Conservation (phyloP, 225 moss, liverwort and hornwort genomes). For the Sphagnum contortum region DNA sequence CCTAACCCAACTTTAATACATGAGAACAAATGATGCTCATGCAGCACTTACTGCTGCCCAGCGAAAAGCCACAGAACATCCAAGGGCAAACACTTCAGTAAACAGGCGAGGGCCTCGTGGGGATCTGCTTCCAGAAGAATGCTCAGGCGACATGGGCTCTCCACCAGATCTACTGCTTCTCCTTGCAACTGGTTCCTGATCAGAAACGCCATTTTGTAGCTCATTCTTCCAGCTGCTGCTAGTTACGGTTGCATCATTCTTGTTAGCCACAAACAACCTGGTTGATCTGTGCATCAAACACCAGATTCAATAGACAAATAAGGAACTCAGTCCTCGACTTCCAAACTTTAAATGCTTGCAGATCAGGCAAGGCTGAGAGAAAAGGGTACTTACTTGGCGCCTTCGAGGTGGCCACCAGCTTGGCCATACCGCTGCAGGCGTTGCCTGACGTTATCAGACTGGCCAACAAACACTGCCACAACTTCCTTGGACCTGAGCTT, state of each 20-base stretch:
- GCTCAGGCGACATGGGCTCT: slow-evolving; percentile 12
- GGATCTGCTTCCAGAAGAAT: slow-evolving; percentile 12
- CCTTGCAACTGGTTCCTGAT: too few relatives aligned
- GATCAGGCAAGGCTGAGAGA: neutral
- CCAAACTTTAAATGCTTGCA: neutral
- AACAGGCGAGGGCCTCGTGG: slow-evolving; percentile 61
- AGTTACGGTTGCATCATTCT: slow-evolving; percentile 8
- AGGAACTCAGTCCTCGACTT: neutral
- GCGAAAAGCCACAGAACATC: slow-evolving; percentile 77
- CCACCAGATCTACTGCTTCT: neutral
- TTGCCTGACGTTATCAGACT: slow-evolving; percentile 76
- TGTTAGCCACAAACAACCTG: slow-evolving; percentile 33
- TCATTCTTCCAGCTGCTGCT: slow-evolving; percentile 16
- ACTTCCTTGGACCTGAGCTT: slow-evolving; percentile 51
- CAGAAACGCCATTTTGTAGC: slow-evolving; percentile 1
- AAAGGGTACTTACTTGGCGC: slow-evolving; percentile 20
- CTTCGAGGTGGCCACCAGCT: slow-evolving; percentile 90
- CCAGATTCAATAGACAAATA: too few relatives aligned
- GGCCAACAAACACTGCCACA: slow-evolving; percentile 79
- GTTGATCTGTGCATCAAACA: slow-evolving; percentile 25
- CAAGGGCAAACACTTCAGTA: slow-evolving; percentile 75
- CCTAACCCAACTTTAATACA: neutral
- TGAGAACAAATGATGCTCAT: neutral
- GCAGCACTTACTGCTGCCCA: slow-evolving; percentile 52
- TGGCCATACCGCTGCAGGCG: slow-evolving; percentile 80